Conservation (phyloP, 495 filamentous ascomycete genomes). For the Penicillium paradoxum region DNA sequence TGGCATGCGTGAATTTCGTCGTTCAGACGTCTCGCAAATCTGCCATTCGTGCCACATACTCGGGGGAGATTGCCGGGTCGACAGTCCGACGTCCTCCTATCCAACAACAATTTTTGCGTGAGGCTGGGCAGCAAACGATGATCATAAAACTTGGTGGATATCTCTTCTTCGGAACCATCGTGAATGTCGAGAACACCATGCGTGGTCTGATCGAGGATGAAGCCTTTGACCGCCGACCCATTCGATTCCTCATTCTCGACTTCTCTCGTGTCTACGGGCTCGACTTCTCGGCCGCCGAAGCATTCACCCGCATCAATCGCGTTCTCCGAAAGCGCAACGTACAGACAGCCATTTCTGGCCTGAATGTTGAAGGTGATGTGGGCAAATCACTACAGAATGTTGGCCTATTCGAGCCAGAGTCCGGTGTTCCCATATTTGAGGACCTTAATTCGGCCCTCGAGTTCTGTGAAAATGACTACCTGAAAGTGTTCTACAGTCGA, state of each 20-base stretch:
- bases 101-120: conserved; percentile 77
- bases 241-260: conserved; percentile 87
- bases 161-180: conserved; percentile 95
- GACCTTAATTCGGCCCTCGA: conserved; percentile 91
- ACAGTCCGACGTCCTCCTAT: conserved; percentile 87
- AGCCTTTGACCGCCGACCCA: conserved; percentile 67
- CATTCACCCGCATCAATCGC: conserved; percentile 85
- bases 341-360: conserved; percentile 73
- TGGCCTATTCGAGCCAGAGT: conserved; percentile 64
- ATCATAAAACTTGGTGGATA: conserved; percentile 89
- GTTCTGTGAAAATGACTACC: conserved; percentile 89
- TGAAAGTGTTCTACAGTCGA: conserved; percentile 72
- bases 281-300: conserved; percentile 93
- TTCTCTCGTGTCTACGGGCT: conserved; percentile 84
- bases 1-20: conserved; percentile 86
- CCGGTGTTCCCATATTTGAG: conserved; percentile 71
- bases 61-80: conserved; percentile 79
- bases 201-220: conserved; percentile 76
- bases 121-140: conserved; percentile 81
- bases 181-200: conserved; percentile 84
- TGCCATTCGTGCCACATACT: conserved; percentile 80
- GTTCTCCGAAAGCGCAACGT: conserved; percentile 68
- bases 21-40: conserved; percentile 86
- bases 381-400: conserved; percentile 75
- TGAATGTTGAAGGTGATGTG: conserved; percentile 65